phyloP scores from a whole-genome alignment of 1,284 basidiomycete genomes.

The Ceratobasidium sp. region DNA sequence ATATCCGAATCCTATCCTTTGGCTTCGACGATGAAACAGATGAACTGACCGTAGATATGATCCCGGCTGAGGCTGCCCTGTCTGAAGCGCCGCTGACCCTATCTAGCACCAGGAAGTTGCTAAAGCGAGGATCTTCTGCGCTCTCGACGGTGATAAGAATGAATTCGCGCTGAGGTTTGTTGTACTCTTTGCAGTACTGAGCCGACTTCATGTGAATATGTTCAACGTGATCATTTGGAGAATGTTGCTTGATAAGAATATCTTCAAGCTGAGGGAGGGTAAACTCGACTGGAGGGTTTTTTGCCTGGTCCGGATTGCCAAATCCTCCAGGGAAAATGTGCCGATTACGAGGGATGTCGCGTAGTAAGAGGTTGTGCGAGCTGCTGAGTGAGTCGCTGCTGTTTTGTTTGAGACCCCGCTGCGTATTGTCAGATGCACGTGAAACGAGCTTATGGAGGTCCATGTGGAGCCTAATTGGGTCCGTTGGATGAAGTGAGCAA shows the following conservation, averaged over 20 bases:
- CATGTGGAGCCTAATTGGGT: neutral
- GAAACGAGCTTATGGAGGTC: neutral
- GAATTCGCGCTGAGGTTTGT: conserved; percentile 17
- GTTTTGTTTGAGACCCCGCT: neutral
- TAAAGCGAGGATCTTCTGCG: neutral
- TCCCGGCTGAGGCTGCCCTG: neutral
- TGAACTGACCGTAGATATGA: neutral
- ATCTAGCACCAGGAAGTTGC: conserved; percentile 12
- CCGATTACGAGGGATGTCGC: neutral
- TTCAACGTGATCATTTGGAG: neutral
- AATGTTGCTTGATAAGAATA: neutral
- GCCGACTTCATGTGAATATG: conserved; percentile 13
- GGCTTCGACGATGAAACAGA: neutral
- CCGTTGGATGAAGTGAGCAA: no score
- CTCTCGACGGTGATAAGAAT: conserved; percentile 3
- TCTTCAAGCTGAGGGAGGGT: neutral
- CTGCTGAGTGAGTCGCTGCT: neutral
- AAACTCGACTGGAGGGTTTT: neutral
- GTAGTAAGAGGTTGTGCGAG: neutral
- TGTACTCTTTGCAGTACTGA: conserved; percentile 17
- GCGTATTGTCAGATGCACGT: neutral
- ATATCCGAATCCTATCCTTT: conserved; percentile 12
- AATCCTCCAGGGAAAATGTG: neutral
- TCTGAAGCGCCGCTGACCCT: neutral
- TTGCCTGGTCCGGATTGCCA: neutral